Evolutionary conservation across 768 basidiomycete species (phyloP).

Genomic region (Russula sp.): DNA sequence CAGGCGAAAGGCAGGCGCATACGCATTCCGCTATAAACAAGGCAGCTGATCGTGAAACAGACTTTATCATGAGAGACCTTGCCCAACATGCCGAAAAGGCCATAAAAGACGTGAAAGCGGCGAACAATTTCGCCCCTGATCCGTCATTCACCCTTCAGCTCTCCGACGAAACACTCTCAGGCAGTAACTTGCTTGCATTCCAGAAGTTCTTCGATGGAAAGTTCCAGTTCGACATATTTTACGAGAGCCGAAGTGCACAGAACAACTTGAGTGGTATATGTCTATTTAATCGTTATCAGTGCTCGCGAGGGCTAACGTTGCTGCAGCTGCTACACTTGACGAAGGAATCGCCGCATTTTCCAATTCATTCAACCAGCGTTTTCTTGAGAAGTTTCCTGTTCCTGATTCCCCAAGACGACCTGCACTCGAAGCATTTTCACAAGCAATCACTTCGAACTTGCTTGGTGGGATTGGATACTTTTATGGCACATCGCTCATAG

Average conservation of each 20-base stretch:
- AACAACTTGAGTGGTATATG: slow-evolving; percentile 56
- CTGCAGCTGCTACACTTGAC: slow-evolving; percentile 55
- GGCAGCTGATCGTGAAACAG: slow-evolving; percentile 32
- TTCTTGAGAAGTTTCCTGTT: slow-evolving; percentile 62
- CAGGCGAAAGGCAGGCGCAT: slow-evolving; percentile 62
- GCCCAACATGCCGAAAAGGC: slow-evolving; percentile 48
- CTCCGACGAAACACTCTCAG: slow-evolving; percentile 61
- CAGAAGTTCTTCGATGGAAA: slow-evolving; percentile 81
- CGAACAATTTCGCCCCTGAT: slow-evolving; percentile 49
- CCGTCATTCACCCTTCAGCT: slow-evolving; percentile 74
- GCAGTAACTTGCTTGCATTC: slow-evolving; percentile 77
- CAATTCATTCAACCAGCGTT: slow-evolving; percentile 54
- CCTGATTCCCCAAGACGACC: slow-evolving; percentile 45
- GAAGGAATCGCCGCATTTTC: slow-evolving; percentile 61
- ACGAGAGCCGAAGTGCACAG: slow-evolving; percentile 65
- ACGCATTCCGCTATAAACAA: not conserved
- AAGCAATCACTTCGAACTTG: slow-evolving; percentile 84
- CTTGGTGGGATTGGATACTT: slow-evolving; percentile 94
- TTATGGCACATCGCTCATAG: slow-evolving; percentile 83
- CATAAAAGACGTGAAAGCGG: slow-evolving; percentile 45
- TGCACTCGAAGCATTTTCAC: slow-evolving; percentile 65
- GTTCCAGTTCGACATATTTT: slow-evolving; percentile 88
- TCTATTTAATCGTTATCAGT: not conserved
- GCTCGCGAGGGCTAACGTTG: not conserved
- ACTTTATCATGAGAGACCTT: slow-evolving; percentile 54